phyloP scores from a whole-genome alignment of 1,284 basidiomycete species.

The Mrakiaceae sp. region DNA sequence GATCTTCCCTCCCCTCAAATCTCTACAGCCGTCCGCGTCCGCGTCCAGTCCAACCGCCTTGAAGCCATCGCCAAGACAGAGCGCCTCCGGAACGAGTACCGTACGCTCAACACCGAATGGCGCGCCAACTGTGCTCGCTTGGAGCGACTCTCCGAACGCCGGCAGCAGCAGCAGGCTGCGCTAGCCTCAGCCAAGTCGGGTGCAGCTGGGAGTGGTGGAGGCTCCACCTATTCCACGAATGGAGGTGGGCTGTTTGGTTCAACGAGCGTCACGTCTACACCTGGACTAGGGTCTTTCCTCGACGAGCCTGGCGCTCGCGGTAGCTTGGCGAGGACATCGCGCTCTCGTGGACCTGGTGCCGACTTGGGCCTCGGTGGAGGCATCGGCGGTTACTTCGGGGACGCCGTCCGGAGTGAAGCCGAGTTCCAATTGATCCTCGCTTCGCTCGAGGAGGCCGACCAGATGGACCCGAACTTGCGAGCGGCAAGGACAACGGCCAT shows the following conservation, averaged over 20 bases:
- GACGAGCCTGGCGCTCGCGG: not conserved
- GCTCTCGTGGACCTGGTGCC: constrained; percentile 9
- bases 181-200: not conserved
- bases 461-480: constrained; percentile 79
- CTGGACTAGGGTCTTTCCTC: no score
- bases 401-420: constrained; percentile 84
- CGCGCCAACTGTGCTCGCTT: constrained; percentile 7
- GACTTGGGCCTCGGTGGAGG: not conserved
- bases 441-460: constrained; percentile 79
- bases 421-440: constrained; percentile 97
- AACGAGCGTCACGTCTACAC: no score
- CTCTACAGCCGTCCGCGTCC: not conserved
- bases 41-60: not conserved
- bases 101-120: constrained; percentile 13
- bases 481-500: constrained; percentile 76
- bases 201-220: not conserved
- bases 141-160: constrained; percentile 3
- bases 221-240: not conserved
- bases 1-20: not conserved
- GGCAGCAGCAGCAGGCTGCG: not conserved
- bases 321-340: not conserved
- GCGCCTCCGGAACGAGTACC: constrained; percentile 6
- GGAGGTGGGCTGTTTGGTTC: not conserved
- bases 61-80: not conserved
- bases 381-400: constrained; percentile 42